Evolutionary conservation across 23 red algal species (phyloP), one percentile per base, ranked within the genome.

Genomic region (Gracilaria gracilis): DNA sequence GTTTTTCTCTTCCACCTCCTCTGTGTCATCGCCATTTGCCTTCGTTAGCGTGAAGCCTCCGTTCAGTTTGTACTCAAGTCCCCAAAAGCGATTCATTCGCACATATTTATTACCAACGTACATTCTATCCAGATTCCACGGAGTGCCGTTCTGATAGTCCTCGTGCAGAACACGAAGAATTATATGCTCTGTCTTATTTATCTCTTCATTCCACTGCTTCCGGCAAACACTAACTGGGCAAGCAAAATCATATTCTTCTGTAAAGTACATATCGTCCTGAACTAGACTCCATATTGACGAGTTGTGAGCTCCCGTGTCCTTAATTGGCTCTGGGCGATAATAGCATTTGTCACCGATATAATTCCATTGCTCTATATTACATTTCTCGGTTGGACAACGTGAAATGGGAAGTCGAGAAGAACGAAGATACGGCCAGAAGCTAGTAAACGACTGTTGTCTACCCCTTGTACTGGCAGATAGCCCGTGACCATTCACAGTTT

Each of bases 141-240:
- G 59, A 6, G 82, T 86, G 29, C 33, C 82, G 29, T 86, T 86
- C 0, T 39, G 59, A 31, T 86, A 86, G 21, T 86, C n/a, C 65
- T 86, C 62, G 13, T 72, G 64, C 25, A 86, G 44, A 31, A 71
- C 82, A 9, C 82, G 61, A 42, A 86, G 47, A 19, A 86, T 20
- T 16, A 86, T 48, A 27, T 86, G 82, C 15, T 46, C 28, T 16
- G 82, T 86, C n/a, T 69, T n/a, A 38, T 86, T 73, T 23, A 86
- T 61, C 65, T 86, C 82, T 69, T 86, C 82, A 69, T 86, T 48
- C 82, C 82, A 86, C 46, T 86, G 82, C 19, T 86, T 61, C 58
- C 82, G 64, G 44, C 82, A 86, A 39, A 86, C 82, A 24, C 9
- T 8, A n/a, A 73, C 82, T 24, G 82, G 82, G 34, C 82, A 86